Conservation (phyloP, 2,329 filamentous ascomycete species). For the Clarireedia monteithiana region DNA sequence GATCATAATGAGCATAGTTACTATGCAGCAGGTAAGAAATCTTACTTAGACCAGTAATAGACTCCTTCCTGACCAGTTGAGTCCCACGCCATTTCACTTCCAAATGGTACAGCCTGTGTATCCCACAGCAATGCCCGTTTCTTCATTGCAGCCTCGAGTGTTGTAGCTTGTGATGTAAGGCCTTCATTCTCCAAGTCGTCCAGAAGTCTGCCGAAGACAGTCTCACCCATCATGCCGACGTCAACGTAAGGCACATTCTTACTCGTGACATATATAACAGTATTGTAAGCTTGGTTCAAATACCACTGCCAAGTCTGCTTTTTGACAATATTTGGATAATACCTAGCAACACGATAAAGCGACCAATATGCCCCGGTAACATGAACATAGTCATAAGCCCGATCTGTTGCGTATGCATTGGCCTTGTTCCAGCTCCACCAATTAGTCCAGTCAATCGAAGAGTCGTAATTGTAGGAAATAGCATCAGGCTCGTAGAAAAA, state of each 20-base stretch:
- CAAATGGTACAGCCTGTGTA: slow-evolving; percentile 44
- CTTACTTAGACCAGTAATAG: slow-evolving; percentile 44
- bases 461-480: slow-evolving; percentile 37
- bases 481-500: slow-evolving; percentile 47
- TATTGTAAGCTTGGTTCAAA: slow-evolving; percentile 44
- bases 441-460: slow-evolving; percentile 38
- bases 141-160: slow-evolving; percentile 40
- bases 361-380: slow-evolving; percentile 49
- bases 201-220: slow-evolving; percentile 46
- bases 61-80: slow-evolving; percentile 55
- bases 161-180: slow-evolving; percentile 31
- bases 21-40: no score
- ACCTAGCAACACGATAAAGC: slow-evolving; percentile 45
- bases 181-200: slow-evolving; percentile 42
- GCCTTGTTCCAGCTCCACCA: slow-evolving; percentile 46
- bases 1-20: neutral
- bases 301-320: slow-evolving; percentile 46
- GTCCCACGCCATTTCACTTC: slow-evolving; percentile 56
- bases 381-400: slow-evolving; percentile 54
- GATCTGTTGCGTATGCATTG: slow-evolving; percentile 37
- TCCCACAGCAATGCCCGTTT: slow-evolving; percentile 43
- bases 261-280: slow-evolving; percentile 34
- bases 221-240: slow-evolving; percentile 52
- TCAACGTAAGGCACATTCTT: slow-evolving; percentile 37
- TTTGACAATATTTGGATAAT: slow-evolving; percentile 38